phyloP scores from a whole-genome alignment of 805 yeast species.

The Tetrapisispora taiwanensis region DNA sequence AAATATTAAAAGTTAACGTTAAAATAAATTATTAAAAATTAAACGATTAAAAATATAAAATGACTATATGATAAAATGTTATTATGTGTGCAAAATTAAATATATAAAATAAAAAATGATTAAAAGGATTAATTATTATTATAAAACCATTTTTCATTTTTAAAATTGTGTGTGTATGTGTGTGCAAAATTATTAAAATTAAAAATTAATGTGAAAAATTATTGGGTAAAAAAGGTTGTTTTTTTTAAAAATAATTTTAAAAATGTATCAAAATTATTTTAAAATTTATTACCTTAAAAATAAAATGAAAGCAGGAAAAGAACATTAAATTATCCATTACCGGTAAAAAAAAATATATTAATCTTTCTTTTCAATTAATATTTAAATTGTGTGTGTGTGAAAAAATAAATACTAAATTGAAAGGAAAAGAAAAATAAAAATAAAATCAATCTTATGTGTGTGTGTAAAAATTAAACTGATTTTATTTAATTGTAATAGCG shows the following conservation, averaged over 20 bases:
- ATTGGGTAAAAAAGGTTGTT: conserved; percentile 2
- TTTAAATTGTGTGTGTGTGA: conserved; percentile 2
- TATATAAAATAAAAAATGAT: neutral
- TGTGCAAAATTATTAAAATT: conserved; percentile 1
- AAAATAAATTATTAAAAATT: conserved; percentile 2
- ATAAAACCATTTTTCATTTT: conserved; percentile 1
- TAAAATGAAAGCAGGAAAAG: neutral
- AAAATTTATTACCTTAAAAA: neutral
- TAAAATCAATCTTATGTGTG: conserved; percentile 2
- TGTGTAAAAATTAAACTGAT: neutral
- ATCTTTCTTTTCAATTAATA: neutral
- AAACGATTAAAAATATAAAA: conserved; percentile 6
- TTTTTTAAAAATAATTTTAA: neutral
- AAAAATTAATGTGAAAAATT: conserved; percentile 2
- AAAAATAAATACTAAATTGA: neutral
- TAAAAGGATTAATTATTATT: neutral
- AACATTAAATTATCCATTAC: neutral
- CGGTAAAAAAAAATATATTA: no score
- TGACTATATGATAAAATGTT: conserved; percentile 6
- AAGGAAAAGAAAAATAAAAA: neutral
- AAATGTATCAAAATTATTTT: neutral
- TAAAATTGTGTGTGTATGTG: neutral
- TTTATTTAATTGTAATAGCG: neutral
- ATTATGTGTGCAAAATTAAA: conserved; percentile 4
- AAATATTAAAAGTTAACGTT: neutral